Base-by-base conservation (phyloP, 805 yeast species). In the Priceomyces fermenticarens region DNA sequence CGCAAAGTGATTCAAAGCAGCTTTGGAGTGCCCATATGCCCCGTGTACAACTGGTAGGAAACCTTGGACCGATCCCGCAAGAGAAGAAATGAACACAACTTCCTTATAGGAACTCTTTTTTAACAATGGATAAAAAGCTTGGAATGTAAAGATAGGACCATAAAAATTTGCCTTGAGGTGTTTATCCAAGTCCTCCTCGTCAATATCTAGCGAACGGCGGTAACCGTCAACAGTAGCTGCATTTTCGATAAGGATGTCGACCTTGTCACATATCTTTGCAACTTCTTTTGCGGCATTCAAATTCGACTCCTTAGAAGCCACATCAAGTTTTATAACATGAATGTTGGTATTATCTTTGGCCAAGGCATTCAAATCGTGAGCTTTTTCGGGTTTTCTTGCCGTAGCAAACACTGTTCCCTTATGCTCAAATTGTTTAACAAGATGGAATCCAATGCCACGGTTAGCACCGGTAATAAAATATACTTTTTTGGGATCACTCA, bases 401-500 rank as follows among this genome's bases (percentile, higher is more conserved):
- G 75, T 46, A 71, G 70, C 52, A 62, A 71, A 34, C 64, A 73
- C 53, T 56, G 67, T 35, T 53, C 54, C 36, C 32, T 51, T 43
- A 39, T 34, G 27, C 27, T 58, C 47, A 13, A 67, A 45, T 30
- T 51, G 49, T 32, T 58, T 54, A 2, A 53, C 60, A 4, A 70
- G 47, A 1, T 53, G 57, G 12, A 56, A 55, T 4, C 77, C 77
- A 37, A 72, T 63, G 3, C 76, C 76, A 41, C 70, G 56, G 15
- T 70, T 65, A 15, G 70, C 70, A 10, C 78, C 77, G 2, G 72
- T 61, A 16, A 53, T 36, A 10, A 54, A 46, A 28, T 47, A 45
- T 5, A 30, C 28, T 30, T 4, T 14, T 16, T 30, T 9, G 1
- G 38, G n/a, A n/a, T n/a, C n/a, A n/a, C n/a, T n/a, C n/a, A n/a